A percentile compares a stretch with the other conserved stretches of the same genome.
phyloP scores from a whole-genome alignment of 2,329 filamentous ascomycete genomes.

The Neopestalotiopsis sp. region DNA sequence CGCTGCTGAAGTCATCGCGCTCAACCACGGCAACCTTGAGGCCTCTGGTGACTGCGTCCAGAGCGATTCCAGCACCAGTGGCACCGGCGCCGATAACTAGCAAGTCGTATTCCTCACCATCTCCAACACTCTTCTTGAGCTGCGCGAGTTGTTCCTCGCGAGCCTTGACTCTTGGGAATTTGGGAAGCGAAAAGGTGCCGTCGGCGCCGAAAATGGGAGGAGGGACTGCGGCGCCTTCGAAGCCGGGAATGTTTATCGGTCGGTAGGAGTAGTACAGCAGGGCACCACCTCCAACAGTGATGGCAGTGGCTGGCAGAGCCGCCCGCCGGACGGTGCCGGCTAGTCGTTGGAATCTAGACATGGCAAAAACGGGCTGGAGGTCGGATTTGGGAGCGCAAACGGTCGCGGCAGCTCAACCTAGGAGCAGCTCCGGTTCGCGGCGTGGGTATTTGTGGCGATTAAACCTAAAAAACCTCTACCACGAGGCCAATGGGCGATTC shows the following conservation, averaged over 20 bases:
- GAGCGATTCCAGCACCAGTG: constrained; percentile 72
- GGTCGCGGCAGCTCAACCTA: constrained; percentile 18
- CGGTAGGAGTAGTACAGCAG: constrained; percentile 62
- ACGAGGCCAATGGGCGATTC: neutral
- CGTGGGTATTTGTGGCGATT: neutral
- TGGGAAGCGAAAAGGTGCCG: constrained; percentile 69
- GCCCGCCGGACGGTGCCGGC: constrained; percentile 46
- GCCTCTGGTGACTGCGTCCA: constrained; percentile 74
- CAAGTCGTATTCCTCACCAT: constrained; percentile 66
- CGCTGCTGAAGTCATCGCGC: constrained; percentile 74
- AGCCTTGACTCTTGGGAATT: constrained; percentile 67
- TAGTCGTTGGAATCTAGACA: constrained; percentile 37
- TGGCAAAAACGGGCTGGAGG: constrained; percentile 17
- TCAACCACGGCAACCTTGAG: constrained; percentile 75
- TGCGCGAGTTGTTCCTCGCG: constrained; percentile 69
- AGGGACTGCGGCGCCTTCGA: constrained; percentile 70
- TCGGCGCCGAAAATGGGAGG: constrained; percentile 73
- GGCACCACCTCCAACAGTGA: constrained; percentile 47
- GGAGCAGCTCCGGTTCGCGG: constrained; percentile 8
- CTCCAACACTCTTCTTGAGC: constrained; percentile 52
- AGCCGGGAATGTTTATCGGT: constrained; percentile 74
- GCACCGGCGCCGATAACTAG: constrained; percentile 74
- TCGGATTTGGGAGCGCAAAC: neutral
- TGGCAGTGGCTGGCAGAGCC: constrained; percentile 46
- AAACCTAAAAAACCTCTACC: constrained; percentile 2